Base-by-base conservation (phyloP, 257 asterid genomes). In the Solanum clarkiae region DNA sequence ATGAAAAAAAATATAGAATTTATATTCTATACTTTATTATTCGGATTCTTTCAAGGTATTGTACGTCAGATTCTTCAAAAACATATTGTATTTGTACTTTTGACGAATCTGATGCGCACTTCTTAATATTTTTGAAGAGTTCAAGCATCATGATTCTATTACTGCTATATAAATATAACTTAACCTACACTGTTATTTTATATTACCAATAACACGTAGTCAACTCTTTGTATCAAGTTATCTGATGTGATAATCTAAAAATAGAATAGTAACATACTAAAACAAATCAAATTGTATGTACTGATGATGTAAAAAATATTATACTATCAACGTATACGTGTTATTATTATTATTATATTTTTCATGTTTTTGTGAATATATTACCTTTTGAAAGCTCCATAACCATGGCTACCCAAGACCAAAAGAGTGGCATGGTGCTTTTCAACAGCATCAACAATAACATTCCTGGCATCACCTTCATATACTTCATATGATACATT, bases 11-110 rank as follows among this genome's bases (percentile, higher is more conserved):
- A 55, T 14, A 3, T 16, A 59, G 1, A 59, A 29, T 59, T 10
- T 20, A n/a, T 59, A 0, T 59, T 7, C 15, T n/a, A 20, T 59
- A 12, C 8, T 59, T 20, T 0, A 1, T n/a, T 20, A 3, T 59
- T 59, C 1, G 1, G 14, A n/a, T 13, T n/a, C 32, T n/a, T 2
- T 0, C n/a, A n/a, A n/a, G n/a, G 0, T 4, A n/a, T 59, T 59
- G 1, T 0, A 0, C 10, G 66, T 59, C 8, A 0, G 22, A 59
- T 10, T 59, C 32, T 59, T 59, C 0, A 59, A 59, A n/a, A 59
- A 59, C 10, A 59, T 59, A 5, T 36, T 36, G 42, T 36, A 36
- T 36, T 36, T 4, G 42, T 36, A 59, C 15, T 59, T 59, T 4
- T 1, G 1, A 36, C 42, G 42, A 10, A 59, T 59, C 0, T 6